Evolutionary conservation across 148 eudicot species (phyloP).

Genomic region (Dianthus caryophyllus): DNA sequence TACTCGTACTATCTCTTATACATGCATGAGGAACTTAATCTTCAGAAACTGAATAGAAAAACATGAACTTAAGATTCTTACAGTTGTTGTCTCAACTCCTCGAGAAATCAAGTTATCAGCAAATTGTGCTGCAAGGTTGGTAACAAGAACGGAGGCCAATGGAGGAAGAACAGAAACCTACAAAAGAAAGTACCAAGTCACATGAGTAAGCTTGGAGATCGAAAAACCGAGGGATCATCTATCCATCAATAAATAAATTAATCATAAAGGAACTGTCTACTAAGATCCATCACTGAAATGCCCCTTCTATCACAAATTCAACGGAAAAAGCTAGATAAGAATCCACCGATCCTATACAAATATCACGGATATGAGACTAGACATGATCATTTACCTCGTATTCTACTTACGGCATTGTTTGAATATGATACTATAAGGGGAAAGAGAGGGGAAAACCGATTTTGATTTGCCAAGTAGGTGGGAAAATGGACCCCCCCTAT

Average conservation of each 20-base stretch:
- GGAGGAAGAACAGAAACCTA: slow-evolving; percentile 98
- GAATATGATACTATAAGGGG: no score
- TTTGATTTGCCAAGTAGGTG: no score
- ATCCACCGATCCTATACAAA: neutral
- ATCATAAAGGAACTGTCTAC: neutral
- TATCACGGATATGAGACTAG: neutral
- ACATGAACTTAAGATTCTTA: slow-evolving; percentile 28
- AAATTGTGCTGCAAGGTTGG: slow-evolving; percentile 76
- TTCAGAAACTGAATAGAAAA: neutral
- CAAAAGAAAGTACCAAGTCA: slow-evolving; percentile 12
- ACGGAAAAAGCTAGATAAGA: neutral
- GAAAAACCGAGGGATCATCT: neutral
- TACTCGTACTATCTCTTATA: neutral
- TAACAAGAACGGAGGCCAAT: slow-evolving; percentile 78
- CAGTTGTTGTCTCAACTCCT: slow-evolving; percentile 84
- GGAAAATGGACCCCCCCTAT: no score
- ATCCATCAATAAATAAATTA: neutral
- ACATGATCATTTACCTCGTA: neutral
- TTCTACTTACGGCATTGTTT: neutral
- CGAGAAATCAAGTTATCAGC: slow-evolving; percentile 72
- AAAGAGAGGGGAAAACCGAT: no score
- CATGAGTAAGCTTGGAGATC: neutral
- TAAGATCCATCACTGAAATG: neutral
- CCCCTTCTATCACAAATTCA: neutral
- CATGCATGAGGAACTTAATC: neutral